Percentiles rank a stretch among this genome's conserved stretches.
phyloP scores from a whole-genome alignment of 2,329 filamentous ascomycete species.

The Tolypocladium pustulatum region DNA sequence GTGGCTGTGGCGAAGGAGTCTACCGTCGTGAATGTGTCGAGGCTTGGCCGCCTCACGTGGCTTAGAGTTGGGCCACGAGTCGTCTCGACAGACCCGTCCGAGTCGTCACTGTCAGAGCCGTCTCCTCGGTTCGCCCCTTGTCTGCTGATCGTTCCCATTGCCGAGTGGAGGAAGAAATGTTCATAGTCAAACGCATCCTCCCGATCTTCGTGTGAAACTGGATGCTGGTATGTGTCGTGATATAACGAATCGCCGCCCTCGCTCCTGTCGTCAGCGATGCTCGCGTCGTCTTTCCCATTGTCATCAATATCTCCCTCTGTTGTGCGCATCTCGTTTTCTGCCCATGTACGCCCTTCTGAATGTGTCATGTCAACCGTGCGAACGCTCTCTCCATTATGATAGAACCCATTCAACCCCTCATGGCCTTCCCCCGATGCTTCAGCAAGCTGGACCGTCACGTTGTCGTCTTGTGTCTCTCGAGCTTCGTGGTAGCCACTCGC shows the following conservation, averaged over 20 bases:
- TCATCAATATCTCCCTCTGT: slow-evolving; percentile 3
- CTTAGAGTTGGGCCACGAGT: slow-evolving; percentile 34
- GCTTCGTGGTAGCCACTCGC: neutral
- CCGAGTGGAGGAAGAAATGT: slow-evolving; percentile 88
- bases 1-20: slow-evolving; percentile 48
- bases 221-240: slow-evolving; percentile 47
- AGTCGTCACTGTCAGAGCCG: slow-evolving; percentile 44
- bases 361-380: neutral
- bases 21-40: slow-evolving; percentile 30
- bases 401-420: neutral
- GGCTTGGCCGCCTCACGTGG: slow-evolving; percentile 30
- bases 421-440: neutral
- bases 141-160: slow-evolving; percentile 65
- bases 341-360: neutral
- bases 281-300: slow-evolving; percentile 13
- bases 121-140: slow-evolving; percentile 13
- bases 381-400: neutral
- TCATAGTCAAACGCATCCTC: slow-evolving; percentile 95
- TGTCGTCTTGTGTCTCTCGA: neutral
- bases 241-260: slow-evolving; percentile 56
- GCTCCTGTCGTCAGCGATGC: slow-evolving; percentile 29
- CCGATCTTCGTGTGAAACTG: slow-evolving; percentile 78
- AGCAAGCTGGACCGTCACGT: neutral
- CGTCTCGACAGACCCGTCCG: slow-evolving; percentile 52
- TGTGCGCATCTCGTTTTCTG: neutral